Percentiles rank a stretch among this genome's conserved stretches.
These are phyloP conservation scores for Suhomyces canberraensis DNA, from an alignment of 805 yeast genomes.

Conservation along the genomic window DNA sequence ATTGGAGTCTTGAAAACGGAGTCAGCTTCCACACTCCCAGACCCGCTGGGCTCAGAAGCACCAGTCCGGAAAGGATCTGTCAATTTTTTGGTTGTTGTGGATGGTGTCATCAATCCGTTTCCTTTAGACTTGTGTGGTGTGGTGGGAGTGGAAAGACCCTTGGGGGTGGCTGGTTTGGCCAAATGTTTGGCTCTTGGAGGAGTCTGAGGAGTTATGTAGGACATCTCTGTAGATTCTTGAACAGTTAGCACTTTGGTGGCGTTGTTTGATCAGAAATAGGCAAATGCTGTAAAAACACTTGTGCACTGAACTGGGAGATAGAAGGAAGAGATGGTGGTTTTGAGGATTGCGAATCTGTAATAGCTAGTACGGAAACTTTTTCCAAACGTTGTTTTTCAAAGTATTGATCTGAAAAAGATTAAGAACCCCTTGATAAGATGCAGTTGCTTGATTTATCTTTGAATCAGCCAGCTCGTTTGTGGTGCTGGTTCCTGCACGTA, in stretches of 20 bases:
- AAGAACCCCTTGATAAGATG: not conserved
- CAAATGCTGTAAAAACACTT: too few relatives aligned
- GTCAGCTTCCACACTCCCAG: not conserved
- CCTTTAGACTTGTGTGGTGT: not conserved
- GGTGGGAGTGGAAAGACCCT: conserved; percentile 1
- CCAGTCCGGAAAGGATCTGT: conserved; percentile 1
- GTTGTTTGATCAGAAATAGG: too few relatives aligned
- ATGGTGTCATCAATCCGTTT: conserved; percentile 4
- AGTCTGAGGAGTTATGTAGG: conserved; percentile 2
- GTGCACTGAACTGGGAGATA: too few relatives aligned
- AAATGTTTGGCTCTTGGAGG: conserved; percentile 1
- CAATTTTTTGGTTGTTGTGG: conserved; percentile 1
- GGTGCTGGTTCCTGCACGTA: not conserved
- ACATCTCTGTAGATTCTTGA: too few relatives aligned
- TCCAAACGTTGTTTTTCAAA: too few relatives aligned
- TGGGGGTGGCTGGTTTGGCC: conserved; percentile 1
- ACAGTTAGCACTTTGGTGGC: too few relatives aligned
- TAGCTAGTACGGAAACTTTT: too few relatives aligned
- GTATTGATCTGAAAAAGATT: too few relatives aligned
- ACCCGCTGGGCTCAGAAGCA: not conserved
- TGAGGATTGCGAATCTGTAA: too few relatives aligned
- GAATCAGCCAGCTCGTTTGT: not conserved
- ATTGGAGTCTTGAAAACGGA: conserved; percentile 6
- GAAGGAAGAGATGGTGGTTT: too few relatives aligned
- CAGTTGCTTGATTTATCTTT: not conserved